Evolutionary conservation across 202 grass and related monocot genomes (phyloP), one percentile per base, ranked within the genome.

Genomic region (Brachypodium distachyon): DNA sequence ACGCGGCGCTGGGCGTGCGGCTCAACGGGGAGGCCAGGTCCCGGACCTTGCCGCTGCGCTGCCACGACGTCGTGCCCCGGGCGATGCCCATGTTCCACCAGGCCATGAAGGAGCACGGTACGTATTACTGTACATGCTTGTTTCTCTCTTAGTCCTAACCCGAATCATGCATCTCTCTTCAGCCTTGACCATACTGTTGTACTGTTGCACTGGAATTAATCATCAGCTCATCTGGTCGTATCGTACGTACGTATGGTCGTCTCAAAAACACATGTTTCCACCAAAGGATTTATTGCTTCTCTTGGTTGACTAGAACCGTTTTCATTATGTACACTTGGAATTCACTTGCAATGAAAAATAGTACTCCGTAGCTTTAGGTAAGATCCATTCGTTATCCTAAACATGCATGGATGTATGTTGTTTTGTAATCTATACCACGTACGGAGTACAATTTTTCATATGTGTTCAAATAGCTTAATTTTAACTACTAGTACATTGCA

Each of bases 81-180:
- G 86, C 80, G 4, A 50, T 79, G 50, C 85, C 92, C 18, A 38
- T 91, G 14, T 72, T 84, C 50, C 43, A 93, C 14, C 76, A 73
- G 18, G 10, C 38, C 41, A 84, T 89, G 77, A 86, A 84, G 46
- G 82, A 89, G 71, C 69, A 91, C 36, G 88, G 92, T 94, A 57
- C 28, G 74, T 16, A 0, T 9, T 13, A n/a, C 17, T 5, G 17
- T 40, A 29, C 13, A n/a, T 46, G 44, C 4, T 29, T 14, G 3
- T 56, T 65, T 11, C 28, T 28, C 1, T 54, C 51, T 54, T 54
- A n/a, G n/a, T n/a, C n/a, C n/a, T n/a, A n/a, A n/a, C n/a, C n/a
- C n/a, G n/a, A n/a, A n/a, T n/a, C n/a, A n/a, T n/a, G n/a, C n/a
- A n/a, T n/a, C n/a, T n/a, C n/a, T n/a, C n/a, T n/a, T n/a, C n/a